Conservation (phyloP, 768 basidiomycete genomes). For the Boletus vinaceobasis region DNA sequence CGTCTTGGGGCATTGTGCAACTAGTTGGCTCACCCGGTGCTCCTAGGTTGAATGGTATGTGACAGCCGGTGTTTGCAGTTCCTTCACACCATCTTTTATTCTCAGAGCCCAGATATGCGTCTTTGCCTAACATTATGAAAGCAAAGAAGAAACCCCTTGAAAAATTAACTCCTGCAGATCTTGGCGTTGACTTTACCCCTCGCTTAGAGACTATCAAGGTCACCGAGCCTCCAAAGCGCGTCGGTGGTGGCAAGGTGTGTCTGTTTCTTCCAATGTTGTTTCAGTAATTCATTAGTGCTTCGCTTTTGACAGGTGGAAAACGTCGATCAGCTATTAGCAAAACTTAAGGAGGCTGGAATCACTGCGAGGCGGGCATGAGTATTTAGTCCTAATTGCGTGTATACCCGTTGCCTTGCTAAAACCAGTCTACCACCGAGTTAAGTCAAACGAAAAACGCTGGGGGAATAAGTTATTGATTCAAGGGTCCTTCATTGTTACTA, state of each 20-base stretch:
- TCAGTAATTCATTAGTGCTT: neutral
- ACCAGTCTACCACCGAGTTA: neutral
- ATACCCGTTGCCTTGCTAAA: slow-evolving; percentile 2
- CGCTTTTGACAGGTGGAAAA: slow-evolving; percentile 52
- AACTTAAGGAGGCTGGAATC: slow-evolving; percentile 83
- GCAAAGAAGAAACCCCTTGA: slow-evolving; percentile 99
- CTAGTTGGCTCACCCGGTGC: neutral
- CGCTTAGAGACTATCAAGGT: slow-evolving; percentile 85
- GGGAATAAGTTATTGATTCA: slow-evolving; percentile 20
- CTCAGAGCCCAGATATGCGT: slow-evolving; percentile 92
- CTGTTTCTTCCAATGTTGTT: neutral
- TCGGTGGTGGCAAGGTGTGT: slow-evolving; percentile 85
- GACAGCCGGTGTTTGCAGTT: neutral
- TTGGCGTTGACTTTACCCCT: slow-evolving; percentile 81
- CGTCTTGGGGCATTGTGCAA: neutral
- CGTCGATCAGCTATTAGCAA: slow-evolving; percentile 86
- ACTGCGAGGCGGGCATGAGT: slow-evolving; percentile 27
- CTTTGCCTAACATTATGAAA: slow-evolving; percentile 97
- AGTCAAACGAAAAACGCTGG: neutral
- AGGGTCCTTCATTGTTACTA: slow-evolving; percentile 7
- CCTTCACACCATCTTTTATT: neutral
- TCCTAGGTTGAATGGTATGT: slow-evolving; percentile 67
- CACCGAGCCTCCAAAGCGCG: slow-evolving; percentile 82
- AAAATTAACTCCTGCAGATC: slow-evolving; percentile 73
- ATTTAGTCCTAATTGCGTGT: neutral